phyloP scores from a whole-genome alignment of 352 stramenopile genomes.

The Phytophthora pisi region DNA sequence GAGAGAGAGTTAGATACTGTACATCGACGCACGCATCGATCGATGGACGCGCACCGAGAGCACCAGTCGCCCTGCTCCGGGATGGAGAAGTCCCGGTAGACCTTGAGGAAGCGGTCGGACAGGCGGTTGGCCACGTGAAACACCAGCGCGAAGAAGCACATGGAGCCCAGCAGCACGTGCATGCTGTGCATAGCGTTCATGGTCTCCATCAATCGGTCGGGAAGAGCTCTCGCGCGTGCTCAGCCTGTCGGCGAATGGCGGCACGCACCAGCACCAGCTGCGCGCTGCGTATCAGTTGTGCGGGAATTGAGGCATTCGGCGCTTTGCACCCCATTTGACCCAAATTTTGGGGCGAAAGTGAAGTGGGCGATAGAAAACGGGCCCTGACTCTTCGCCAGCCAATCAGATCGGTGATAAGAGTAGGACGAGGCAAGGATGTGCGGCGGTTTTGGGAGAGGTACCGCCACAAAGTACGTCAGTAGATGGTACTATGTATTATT shows the following conservation, averaged over 20 bases:
- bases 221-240: not conserved
- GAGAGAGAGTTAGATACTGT: no score
- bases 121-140: constrained; percentile 60
- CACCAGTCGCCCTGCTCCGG: constrained; percentile 81
- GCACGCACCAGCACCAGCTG: not conserved
- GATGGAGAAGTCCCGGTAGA: constrained; percentile 74
- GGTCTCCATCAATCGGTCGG: not conserved
- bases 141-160: constrained; percentile 61
- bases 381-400: not conserved
- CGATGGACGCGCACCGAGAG: constrained; percentile 52
- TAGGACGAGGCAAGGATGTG: not conserved
- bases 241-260: constrained; percentile 22
- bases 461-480: not conserved
- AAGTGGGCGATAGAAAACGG: not conserved
- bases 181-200: constrained; percentile 35
- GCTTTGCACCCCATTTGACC: not conserved
- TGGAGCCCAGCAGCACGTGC: constrained; percentile 56
- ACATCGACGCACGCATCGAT: not conserved
- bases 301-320: not conserved
- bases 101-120: constrained; percentile 58
- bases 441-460: not conserved
- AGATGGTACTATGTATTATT: not conserved
- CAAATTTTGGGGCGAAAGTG: not conserved
- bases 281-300: constrained; percentile 24
- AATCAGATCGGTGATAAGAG: not conserved